Conservation (phyloP, 83 land plant species). For the Picea mariana region DNA sequence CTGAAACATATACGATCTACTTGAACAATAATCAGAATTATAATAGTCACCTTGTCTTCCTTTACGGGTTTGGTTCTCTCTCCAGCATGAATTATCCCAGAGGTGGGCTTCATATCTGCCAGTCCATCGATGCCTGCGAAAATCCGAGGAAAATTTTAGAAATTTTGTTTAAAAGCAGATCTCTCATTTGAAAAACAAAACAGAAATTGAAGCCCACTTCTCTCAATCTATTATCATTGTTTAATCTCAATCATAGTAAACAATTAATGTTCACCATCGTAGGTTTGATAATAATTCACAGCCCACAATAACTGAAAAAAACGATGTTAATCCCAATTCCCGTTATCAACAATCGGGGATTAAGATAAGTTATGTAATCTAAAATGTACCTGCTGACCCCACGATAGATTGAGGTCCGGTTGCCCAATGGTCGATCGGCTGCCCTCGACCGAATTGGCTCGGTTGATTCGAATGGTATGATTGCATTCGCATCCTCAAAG, state of each 20-base stretch:
- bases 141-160: neutral
- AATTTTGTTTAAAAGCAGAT: too few relatives aligned
- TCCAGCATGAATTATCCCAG: conserved; percentile 15
- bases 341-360: too few relatives aligned
- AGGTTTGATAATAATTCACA: too few relatives aligned
- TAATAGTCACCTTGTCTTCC: conserved; percentile 18
- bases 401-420: conserved; percentile 26
- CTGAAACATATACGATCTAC: neutral
- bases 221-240: too few relatives aligned
- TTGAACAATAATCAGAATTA: conserved; percentile 1
- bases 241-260: too few relatives aligned
- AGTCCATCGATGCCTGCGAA: conserved; percentile 10
- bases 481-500: neutral
- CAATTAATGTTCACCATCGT: too few relatives aligned
- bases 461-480: neutral
- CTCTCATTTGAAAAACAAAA: too few relatives aligned
- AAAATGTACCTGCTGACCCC: conserved; percentile 20
- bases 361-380: too few relatives aligned
- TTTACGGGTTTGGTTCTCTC: conserved; percentile 12
- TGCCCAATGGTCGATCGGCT: neutral
- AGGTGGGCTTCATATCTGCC: conserved; percentile 18
- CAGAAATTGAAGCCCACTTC: too few relatives aligned
- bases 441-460: neutral
- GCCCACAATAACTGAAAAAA: too few relatives aligned
- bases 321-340: too few relatives aligned